Evolutionary conservation across 2,329 filamentous ascomycete genomes (phyloP), one percentile per base, ranked within the genome.

Genomic region (Aspergillus fijiensis): DNA sequence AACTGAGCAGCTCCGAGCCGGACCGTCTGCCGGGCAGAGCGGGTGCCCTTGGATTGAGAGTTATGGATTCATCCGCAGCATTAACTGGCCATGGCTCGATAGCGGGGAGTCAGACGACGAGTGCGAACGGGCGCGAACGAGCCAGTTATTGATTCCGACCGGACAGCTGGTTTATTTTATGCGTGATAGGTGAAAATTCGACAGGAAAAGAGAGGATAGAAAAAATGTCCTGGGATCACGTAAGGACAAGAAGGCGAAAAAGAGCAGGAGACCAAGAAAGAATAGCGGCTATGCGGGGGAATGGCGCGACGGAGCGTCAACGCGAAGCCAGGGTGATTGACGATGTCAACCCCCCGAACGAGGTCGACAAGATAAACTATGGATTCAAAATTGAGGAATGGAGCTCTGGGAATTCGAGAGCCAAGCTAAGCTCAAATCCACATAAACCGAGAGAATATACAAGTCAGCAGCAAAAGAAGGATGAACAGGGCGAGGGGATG

Each of bases 11-110:
- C 65, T 64, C 68, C 64, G 68, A 72, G 72, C 72, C 72, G 68
- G 69, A 71, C 75, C 74, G 73, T 77, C 76, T 77, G 76, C 76
- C 69, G 69, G 73, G 76, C 76, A 77, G 76, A 76, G 72, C 75
- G 73, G 74, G 67, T 72, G 74, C 75, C 76, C 75, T 74, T 70
- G 58, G 54, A 57, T 64, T 60, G 67, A 69, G 73, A 67, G 70
- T 70, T 77, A 74, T 73, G 70, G 65, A 75, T 73, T 76, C 73
- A 75, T 74, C 72, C 69, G 74, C 69, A 67, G 65, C 66, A 76
- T 77, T 71, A 77, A 74, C 68, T 64, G 70, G 72, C 74, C 76
- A 77, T 77, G 68, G 62, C 69, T 72, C 55, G 59, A 64, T 65
- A 48, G 62, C 61, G 60, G 64, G 60, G 57, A 55, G 39, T 49